Evolutionary conservation across 2,329 filamentous ascomycete genomes (phyloP).

Genomic region (Ciborinia camelliae): DNA sequence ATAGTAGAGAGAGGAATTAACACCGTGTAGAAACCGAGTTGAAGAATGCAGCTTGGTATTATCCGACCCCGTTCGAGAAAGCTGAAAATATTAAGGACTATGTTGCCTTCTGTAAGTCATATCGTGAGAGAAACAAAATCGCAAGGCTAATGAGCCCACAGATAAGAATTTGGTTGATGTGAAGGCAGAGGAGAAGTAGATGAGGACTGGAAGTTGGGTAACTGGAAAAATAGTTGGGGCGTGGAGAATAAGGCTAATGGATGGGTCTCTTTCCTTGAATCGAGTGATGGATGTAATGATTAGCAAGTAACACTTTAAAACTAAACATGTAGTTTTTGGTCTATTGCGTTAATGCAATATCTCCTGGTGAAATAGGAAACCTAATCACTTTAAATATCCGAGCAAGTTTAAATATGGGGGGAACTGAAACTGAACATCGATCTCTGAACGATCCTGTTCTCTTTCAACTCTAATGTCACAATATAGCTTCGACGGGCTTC

Average conservation of each 20-base stretch:
- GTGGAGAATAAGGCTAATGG: no score
- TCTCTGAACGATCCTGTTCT: background rate
- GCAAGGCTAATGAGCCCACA: background rate
- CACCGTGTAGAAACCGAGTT: constrained; percentile 37
- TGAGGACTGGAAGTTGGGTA: no score
- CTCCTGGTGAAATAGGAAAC: background rate
- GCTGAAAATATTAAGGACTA: constrained; percentile 44
- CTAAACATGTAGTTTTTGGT: no score
- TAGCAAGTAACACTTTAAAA: background rate
- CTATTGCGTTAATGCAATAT: no score
- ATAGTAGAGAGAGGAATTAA: background rate
- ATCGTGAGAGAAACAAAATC: background rate
- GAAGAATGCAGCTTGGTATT: constrained; percentile 48
- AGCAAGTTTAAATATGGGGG: background rate
- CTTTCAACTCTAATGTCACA: background rate
- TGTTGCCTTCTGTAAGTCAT: constrained; percentile 46
- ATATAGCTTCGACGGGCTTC: background rate
- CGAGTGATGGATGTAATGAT: background rate
- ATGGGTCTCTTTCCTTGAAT: background rate
- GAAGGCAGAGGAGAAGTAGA: background rate
- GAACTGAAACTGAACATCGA: background rate
- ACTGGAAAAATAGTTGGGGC: background rate
- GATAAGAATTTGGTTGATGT: constrained; percentile 19
- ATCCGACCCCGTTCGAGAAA: constrained; percentile 42
- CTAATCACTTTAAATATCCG: background rate